Base-by-base conservation (phyloP, 1,139 yeast genomes). In the Hyphopichia burtonii region DNA sequence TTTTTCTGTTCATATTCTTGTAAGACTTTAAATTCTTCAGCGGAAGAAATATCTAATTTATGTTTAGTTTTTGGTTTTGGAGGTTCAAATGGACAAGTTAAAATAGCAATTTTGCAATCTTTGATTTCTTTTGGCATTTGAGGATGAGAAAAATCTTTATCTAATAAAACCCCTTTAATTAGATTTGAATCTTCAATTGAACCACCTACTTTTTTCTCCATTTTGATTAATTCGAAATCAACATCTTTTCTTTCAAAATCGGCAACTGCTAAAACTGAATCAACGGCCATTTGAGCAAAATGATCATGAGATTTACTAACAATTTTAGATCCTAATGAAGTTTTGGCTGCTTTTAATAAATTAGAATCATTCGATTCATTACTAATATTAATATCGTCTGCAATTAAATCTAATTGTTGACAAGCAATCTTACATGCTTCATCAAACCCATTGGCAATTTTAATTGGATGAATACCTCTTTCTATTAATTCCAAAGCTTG, bases 1-100 rank as follows among this genome's bases (percentile, higher is more conserved):
- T 89, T 91, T 50, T 83, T 83, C 53, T 86, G 94, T 72, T 93
- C 99, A 62, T 93, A 93, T 41, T 81, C 81, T 69, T 94, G 99
- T 59, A 93, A 77, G 47, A 80, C 86, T 65, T 86, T 80, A 69
- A 91, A 93, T 66, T 94, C 99, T 57, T 91, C 98, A 18, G 90
- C 97, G 17, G 86, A 72, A 16, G 93, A 80, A 50, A 94, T 93
- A 62, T 93, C 97, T 58, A 93, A 77, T 76, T 93, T 93, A 71
- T 94, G 99, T 68, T 93, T 93, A 17, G 99, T 94, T 71, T 93
- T 94, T 54, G 99, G 99, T 69, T 93, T 93, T 55, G 99, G 99
- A 35, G 99, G 99, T 72, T 93, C 99, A 62, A 93, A 93, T 55
- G 99, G 98, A 71, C 98, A 91, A 2, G 99, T 93, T 61, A 93